Percentiles rank a stretch among this genome's conserved stretches.
Conservation (phyloP, 2,329 filamentous ascomycete genomes). For the Periconia macrospinosa region DNA sequence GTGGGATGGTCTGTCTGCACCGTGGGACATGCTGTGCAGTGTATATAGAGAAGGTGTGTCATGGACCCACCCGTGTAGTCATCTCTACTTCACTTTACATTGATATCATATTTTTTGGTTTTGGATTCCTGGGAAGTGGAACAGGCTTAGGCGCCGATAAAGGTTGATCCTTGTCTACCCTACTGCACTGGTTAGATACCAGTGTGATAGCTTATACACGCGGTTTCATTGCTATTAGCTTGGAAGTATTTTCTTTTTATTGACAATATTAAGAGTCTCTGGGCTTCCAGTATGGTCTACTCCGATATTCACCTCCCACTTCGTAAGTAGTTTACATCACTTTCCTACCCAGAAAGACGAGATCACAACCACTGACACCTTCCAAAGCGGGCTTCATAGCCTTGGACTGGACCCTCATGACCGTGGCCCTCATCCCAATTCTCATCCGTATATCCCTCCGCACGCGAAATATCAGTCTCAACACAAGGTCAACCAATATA, state of each 20-base stretch:
- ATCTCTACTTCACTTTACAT: not conserved
- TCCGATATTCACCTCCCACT: conserved; percentile 26
- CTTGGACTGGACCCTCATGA: conserved; percentile 32
- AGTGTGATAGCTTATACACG: no score
- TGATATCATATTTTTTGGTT: not conserved
- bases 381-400: conserved; percentile 29
- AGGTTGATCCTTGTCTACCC: not conserved
- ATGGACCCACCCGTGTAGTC: conserved; percentile 1
- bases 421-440: conserved; percentile 28
- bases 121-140: not conserved
- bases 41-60: not conserved
- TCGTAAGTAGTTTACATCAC: conserved; percentile 10
- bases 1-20: not conserved
- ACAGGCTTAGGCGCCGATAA: no score
- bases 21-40: not conserved
- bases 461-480: conserved; percentile 14
- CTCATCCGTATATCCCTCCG: conserved; percentile 27
- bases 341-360: not conserved
- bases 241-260: not conserved
- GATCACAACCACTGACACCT: conserved; percentile 5
- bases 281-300: conserved; percentile 19
- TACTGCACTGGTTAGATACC: not conserved
- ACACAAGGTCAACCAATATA: conserved; percentile 17
- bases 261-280: not conserved
- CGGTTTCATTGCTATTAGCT: not conserved